phyloP scores from a whole-genome alignment of 192 early-diverging fungal species.

The Haplosporangium gracile region DNA sequence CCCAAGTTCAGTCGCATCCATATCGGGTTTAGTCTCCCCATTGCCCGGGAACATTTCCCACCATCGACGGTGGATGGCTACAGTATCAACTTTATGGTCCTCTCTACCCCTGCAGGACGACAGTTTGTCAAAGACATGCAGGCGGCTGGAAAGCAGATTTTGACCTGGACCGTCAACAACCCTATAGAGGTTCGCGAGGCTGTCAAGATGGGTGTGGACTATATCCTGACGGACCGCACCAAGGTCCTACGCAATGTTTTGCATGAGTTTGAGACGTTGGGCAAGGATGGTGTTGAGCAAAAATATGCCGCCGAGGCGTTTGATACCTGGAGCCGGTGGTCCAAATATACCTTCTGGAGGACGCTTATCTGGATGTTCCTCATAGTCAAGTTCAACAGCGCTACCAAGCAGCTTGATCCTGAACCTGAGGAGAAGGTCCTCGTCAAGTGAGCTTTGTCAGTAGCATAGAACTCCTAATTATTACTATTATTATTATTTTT shows the following conservation, averaged over 20 bases:
- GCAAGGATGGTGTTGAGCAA: constrained; percentile 28
- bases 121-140: constrained; percentile 66
- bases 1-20: constrained; percentile 59
- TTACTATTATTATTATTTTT: background rate
- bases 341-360: constrained; percentile 44
- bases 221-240: constrained; percentile 63
- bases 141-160: constrained; percentile 57
- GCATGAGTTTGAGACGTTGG: constrained; percentile 33
- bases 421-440: constrained; percentile 9
- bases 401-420: constrained; percentile 21
- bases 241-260: constrained; percentile 39
- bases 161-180: constrained; percentile 68
- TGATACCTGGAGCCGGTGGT: constrained; percentile 46
- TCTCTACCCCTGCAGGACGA: constrained; percentile 55
- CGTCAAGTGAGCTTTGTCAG: background rate
- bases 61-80: constrained; percentile 57
- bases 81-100: constrained; percentile 58
- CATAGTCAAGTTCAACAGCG: constrained; percentile 30
- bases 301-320: constrained; percentile 43
- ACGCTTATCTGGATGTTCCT: constrained; percentile 38
- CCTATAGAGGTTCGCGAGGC: constrained; percentile 50
- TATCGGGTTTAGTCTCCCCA: constrained; percentile 63
- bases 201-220: constrained; percentile 63
- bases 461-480: background rate
- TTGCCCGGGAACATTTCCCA: constrained; percentile 58